phyloP scores from a whole-genome alignment of 1,284 basidiomycete species.

The Malassezia globosa region DNA sequence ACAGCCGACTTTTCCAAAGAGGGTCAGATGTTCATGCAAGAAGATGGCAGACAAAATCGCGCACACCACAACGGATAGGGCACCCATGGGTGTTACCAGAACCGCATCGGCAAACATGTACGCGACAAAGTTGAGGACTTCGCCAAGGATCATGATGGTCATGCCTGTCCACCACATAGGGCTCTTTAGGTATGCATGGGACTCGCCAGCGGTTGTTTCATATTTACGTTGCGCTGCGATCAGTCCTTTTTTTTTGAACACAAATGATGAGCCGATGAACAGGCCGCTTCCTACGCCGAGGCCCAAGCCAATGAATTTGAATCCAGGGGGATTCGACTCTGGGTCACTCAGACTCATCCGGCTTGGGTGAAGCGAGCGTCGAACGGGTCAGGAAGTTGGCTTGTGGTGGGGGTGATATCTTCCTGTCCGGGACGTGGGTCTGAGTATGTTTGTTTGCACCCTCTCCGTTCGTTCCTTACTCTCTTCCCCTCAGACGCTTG shows the following conservation, averaged over 20 bases:
- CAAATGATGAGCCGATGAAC: constrained; percentile 81
- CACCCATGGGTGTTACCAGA: constrained; percentile 88
- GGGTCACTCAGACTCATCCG: not conserved
- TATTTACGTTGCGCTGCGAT: constrained; percentile 48
- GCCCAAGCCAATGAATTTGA: constrained; percentile 54
- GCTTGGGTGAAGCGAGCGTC: too few relatives aligned
- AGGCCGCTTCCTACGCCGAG: constrained; percentile 73
- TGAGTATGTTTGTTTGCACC: too few relatives aligned
- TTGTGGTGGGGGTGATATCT: too few relatives aligned
- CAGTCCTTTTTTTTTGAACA: constrained; percentile 70
- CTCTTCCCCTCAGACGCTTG: too few relatives aligned
- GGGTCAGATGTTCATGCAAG: constrained; percentile 69
- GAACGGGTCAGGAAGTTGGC: too few relatives aligned
- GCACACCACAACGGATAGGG: constrained; percentile 87
- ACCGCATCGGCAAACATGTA: constrained; percentile 83
- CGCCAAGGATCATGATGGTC: constrained; percentile 39
- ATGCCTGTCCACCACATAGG: constrained; percentile 45
- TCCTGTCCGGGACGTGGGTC: too few relatives aligned
- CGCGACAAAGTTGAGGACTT: constrained; percentile 50
- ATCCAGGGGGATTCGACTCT: constrained; percentile 35
- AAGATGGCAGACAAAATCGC: constrained; percentile 86
- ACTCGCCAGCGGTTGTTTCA: constrained; percentile 66
- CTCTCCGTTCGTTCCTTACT: too few relatives aligned
- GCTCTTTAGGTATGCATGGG: constrained; percentile 69
- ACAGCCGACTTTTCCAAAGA: constrained; percentile 56